phyloP scores from a whole-genome alignment of 1,284 basidiomycete species.

The Ustilago curta region DNA sequence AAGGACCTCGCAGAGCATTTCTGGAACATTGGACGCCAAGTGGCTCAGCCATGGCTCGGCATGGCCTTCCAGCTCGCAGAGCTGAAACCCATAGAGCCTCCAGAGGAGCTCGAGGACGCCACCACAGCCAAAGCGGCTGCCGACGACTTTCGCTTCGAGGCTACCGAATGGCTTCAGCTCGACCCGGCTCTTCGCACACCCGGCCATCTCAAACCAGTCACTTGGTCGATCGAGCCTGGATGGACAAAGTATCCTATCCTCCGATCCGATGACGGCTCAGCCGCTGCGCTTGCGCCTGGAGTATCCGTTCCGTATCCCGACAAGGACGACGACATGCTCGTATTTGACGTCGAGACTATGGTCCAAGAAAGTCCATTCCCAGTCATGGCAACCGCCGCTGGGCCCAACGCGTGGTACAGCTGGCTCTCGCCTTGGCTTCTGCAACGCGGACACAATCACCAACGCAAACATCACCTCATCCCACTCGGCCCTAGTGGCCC shows the following conservation, averaged over 20 bases:
- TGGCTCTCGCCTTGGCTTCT: conserved; percentile 97
- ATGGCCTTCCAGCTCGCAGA: conserved; percentile 78
- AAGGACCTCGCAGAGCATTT: conserved; percentile 89
- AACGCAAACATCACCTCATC: conserved; percentile 79
- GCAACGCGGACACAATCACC: conserved; percentile 72
- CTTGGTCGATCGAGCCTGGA: conserved; percentile 82
- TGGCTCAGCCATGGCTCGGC: conserved; percentile 84
- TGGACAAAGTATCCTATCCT: conserved; percentile 86
- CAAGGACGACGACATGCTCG: conserved; percentile 78
- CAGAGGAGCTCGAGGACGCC: conserved; percentile 56
- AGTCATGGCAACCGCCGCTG: conserved; percentile 89
- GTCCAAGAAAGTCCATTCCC: conserved; percentile 84
- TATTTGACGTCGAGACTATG: conserved; percentile 95
- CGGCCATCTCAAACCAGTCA: conserved; percentile 72
- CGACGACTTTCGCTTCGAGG: conserved; percentile 38
- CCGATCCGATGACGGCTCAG: conserved; percentile 65
- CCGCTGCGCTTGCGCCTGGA: conserved; percentile 50
- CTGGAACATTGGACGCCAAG: conserved; percentile 79
- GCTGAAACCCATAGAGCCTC: conserved; percentile 75
- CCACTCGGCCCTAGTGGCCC: conserved; percentile 73
- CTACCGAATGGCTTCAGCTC: conserved; percentile 60
- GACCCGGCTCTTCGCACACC: conserved; percentile 47
- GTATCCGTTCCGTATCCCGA: conserved; percentile 68
- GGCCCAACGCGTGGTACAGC: conserved; percentile 87
- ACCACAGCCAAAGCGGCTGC: conserved; percentile 7